Base-by-base conservation (phyloP, 2,329 filamentous ascomycete species). In the Arthrinium puccinioides region DNA sequence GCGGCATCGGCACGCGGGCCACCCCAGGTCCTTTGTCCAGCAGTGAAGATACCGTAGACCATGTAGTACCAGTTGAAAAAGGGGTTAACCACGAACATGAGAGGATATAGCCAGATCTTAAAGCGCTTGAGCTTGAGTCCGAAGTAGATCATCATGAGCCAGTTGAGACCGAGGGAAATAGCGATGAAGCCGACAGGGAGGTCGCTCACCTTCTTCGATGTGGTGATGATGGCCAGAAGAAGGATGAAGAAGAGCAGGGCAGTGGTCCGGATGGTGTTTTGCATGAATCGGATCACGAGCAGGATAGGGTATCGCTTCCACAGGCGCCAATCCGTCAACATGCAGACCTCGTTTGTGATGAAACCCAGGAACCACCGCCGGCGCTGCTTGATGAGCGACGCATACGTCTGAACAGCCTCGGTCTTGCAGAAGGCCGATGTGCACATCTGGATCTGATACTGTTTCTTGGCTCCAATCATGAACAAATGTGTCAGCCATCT, bases 21-120 rank as follows among this genome's bases (percentile, higher is more conserved):
- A 47, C 90, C 90, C 90, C 92, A 98, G 2, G 90, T 97, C 46
- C 90, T 76, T 58, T 95, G 87, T 15, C 89, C 88, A 21, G 89
- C 88, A 1, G 90, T 96, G 61, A 94, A 92, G 49, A 95, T 94
- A 30, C 88, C 89, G 59, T 96, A 95, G 3, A 95, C 84, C 84
- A 96, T 95, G 66, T 97, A 97, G 41, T 87, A 76, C 90, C 90
- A 97, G 62, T 97, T 97, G 72, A 96, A 89, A 56, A 97, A 94
- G 1, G 92, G 90, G 55, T 96, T 97, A 45, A 96, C 61, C 32
- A 95, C 64, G 57, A 96, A 97, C 88, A 97, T 96, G 44, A 97
- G 52, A 0, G 90, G 90, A 56, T 97, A 97, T 6, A 97, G 70
- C 82, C 87, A 90, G 44, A 94, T 84, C 69, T 98, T 97, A 68